These are phyloP conservation scores for Penicillium sp. DNA, from an alignment of 2,329 filamentous ascomycete species.

Conservation along the genomic window DNA sequence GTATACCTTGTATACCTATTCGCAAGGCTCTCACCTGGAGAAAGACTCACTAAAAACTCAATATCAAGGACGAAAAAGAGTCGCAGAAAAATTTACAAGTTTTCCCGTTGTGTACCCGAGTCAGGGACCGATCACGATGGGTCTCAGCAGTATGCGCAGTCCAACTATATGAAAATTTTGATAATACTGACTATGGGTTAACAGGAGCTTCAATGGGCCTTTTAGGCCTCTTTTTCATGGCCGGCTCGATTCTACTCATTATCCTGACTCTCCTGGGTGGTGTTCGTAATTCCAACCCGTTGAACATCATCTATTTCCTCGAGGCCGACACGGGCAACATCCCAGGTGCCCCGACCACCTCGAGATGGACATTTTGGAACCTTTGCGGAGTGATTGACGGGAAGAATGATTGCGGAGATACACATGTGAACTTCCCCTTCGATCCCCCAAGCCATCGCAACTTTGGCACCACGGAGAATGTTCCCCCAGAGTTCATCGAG, in stretches of 20 bases:
- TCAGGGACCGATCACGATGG: constrained; percentile 18
- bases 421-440: constrained; percentile 61
- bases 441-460: constrained; percentile 52
- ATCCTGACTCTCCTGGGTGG: constrained; percentile 62
- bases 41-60: no score
- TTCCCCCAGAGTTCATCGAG: constrained; percentile 53
- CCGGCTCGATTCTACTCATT: constrained; percentile 57
- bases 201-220: constrained; percentile 53
- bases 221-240: constrained; percentile 56
- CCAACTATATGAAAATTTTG: no score
- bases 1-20: no score
- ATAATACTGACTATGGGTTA: no score
- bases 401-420: constrained; percentile 58
- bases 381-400: constrained; percentile 60
- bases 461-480: constrained; percentile 52
- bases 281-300: constrained; percentile 48
- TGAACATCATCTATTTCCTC: constrained; percentile 80
- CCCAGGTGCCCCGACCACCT: constrained; percentile 57
- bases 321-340: constrained; percentile 70
- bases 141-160: constrained; percentile 27
- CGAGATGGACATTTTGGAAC: constrained; percentile 89
- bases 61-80: not conserved
- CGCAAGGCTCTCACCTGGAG: no score
- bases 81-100: not conserved
- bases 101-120: not conserved